These are phyloP conservation scores for Podaxis sp. DNA, from an alignment of 768 basidiomycete species.

Conservation along the genomic window DNA sequence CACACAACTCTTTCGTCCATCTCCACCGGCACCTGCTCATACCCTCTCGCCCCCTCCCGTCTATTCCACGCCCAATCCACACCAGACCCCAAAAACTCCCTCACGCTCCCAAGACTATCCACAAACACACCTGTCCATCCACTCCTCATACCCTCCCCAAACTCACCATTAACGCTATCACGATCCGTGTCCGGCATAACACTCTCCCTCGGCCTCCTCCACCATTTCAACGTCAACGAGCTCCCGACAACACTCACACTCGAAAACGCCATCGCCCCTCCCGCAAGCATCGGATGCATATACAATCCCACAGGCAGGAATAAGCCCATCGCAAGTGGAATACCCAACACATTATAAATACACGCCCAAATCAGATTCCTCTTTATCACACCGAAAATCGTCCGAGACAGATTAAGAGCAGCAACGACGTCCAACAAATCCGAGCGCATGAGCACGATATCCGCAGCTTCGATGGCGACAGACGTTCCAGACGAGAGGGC, in stretches of 20 bases:
- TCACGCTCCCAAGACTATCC: slow-evolving; percentile 44
- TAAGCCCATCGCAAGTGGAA: slow-evolving; percentile 97
- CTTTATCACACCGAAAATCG: slow-evolving; percentile 87
- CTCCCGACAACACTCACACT: slow-evolving; percentile 94
- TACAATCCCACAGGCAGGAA: slow-evolving; percentile 90
- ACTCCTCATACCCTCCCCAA: slow-evolving; percentile 28
- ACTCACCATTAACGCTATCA: slow-evolving; percentile 37
- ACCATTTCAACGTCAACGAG: slow-evolving; percentile 82
- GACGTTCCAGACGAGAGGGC: slow-evolving; percentile 96
- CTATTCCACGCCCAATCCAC: slow-evolving; percentile 11
- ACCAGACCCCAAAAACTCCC: slow-evolving; percentile 36
- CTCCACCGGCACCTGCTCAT: slow-evolving; percentile 73
- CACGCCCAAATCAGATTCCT: slow-evolving; percentile 97
- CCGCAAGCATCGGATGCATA: slow-evolving; percentile 97
- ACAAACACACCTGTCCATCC: slow-evolving; percentile 45
- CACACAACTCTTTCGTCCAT: slow-evolving; percentile 34
- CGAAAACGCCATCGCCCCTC: slow-evolving; percentile 98
- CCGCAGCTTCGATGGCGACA: slow-evolving; percentile 97
- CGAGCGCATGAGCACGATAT: slow-evolving; percentile 96
- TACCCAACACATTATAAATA: slow-evolving; percentile 88
- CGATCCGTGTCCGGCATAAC: slow-evolving; percentile 62
- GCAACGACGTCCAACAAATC: slow-evolving; percentile 98
- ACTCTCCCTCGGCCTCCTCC: slow-evolving; percentile 69
- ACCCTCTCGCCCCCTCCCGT: slow-evolving; percentile 41
- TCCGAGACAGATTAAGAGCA: slow-evolving; percentile 84